Conservation (phyloP, 345 rosid species). For the Streptanthus diversifolius region DNA sequence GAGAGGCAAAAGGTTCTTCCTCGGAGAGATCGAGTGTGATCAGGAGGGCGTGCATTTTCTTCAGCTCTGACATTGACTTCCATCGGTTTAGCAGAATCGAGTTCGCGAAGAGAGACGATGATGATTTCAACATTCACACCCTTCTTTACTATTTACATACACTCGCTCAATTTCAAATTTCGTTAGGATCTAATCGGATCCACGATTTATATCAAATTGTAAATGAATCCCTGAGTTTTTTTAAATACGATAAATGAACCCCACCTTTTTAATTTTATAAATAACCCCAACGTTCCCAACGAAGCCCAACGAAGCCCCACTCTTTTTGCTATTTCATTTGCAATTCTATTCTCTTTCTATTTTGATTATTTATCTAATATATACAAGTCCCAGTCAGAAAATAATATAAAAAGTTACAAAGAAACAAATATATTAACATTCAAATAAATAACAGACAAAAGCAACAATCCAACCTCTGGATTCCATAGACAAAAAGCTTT, state of each 20-base stretch:
- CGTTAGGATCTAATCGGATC: not conserved
- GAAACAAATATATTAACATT: not conserved
- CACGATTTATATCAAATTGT: not conserved
- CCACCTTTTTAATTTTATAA: not conserved
- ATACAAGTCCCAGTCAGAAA: not conserved
- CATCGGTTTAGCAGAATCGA: slow-evolving; percentile 45
- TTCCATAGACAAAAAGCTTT: not conserved
- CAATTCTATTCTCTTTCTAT: not conserved
- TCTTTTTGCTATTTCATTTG: not conserved
- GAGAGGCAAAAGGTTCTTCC: slow-evolving; percentile 44
- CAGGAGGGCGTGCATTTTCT: slow-evolving; percentile 54
- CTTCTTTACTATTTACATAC: not conserved
- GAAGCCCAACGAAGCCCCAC: not conserved
- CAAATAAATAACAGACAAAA: not conserved
- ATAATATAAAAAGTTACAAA: not conserved
- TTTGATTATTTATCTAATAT: not conserved
- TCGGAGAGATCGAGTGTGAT: slow-evolving; percentile 51
- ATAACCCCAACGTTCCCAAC: not conserved
- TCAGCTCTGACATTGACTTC: slow-evolving; percentile 50
- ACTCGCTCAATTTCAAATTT: not conserved
- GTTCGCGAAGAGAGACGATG: slow-evolving; percentile 25
- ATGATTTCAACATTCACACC: slow-evolving; percentile 45
- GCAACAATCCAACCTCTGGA: not conserved
- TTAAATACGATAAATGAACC: not conserved
- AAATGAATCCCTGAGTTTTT: not conserved